Evolutionary conservation across 2,329 filamentous ascomycete species (phyloP), one percentile per base, ranked within the genome.

Genomic region (Septoria petroselini): DNA sequence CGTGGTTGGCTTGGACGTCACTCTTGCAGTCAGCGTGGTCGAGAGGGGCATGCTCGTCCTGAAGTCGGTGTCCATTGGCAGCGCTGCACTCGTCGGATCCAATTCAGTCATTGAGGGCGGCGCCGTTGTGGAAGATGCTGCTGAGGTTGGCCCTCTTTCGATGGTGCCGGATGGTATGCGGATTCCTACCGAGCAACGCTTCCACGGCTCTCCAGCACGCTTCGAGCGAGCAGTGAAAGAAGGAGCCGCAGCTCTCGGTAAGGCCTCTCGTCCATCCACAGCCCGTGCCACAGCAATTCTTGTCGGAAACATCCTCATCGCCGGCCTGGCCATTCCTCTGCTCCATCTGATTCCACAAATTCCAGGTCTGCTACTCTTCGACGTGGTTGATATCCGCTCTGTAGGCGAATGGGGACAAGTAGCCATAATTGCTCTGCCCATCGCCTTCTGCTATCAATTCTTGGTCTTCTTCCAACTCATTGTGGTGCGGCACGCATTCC

Each of bases 61-160:
- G 11, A 60, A 58, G 50, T 59, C 53, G 18, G 53, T 62, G n/a
- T 33, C 41, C 3, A 58, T 62, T 25, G 41, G 41, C 21, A 51
- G 42, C 30, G 55, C 58, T 7, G 53, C 54, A 1, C 52, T 50
- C 14, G 50, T 62, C 14, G 58, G 59, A 2, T 49, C 58, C n/a
- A 59, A 60, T 39, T 44, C 48, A 30, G 51, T 59, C 33, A 41
- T 62, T 27, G 59, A 62, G 29, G 59, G 59, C 7, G 59, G 59
- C 33, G 58, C 57, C 4, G 25, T 50, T 9, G 39, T 62, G 15
- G 59, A 54, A 17, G 59, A 59, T 38, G 57, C 48, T n/a, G 58
- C 52, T 30, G 59, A 62, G 40, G 29, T 62, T 21, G 59, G 48
- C 7, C 35, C 59, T 1, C 50, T 60, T 5, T 60, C 59, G 11